Base-by-base conservation (phyloP, 164 flowering plant species). In the Liquidambar formosana region DNA sequence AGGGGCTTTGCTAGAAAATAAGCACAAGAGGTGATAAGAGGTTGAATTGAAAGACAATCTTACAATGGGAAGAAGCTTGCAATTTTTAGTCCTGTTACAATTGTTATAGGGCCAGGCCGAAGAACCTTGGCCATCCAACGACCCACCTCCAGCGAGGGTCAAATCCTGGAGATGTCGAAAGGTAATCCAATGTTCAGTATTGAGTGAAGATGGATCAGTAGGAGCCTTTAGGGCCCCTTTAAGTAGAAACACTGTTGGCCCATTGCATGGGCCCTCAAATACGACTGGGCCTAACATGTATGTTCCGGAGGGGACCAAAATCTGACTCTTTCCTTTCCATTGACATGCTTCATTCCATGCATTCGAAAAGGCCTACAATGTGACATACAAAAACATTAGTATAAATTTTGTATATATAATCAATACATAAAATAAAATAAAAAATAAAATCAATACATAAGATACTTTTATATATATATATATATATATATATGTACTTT, bases 331-430 rank as follows among this genome's bases (percentile, higher is more conserved):
- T 12, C 76, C 81, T n/a, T 12, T 22, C 56, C 43, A 59, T 19
- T 27, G 41, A 45, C 93, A 88, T 28, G 86, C 85, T 5, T 65
- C 74, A 0, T 64, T n/a, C n/a, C n/a, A n/a, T n/a, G n/a, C n/a
- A n/a, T n/a, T n/a, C n/a, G n/a, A n/a, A n/a, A n/a, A n/a, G n/a
- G n/a, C n/a, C n/a, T n/a, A n/a, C n/a, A n/a, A n/a, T n/a, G n/a
- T n/a, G n/a, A n/a, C n/a, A n/a, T n/a, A n/a, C n/a, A n/a, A n/a
- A n/a, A n/a, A n/a, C n/a, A n/a, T n/a, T n/a, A n/a, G n/a, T n/a
- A n/a, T n/a, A n/a, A n/a, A n/a, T n/a, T n/a, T n/a, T n/a, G n/a
- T n/a, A n/a, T n/a, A n/a, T n/a, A n/a, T n/a, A n/a, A n/a, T n/a
- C n/a, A n/a, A n/a, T n/a, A n/a, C n/a, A n/a, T n/a, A n/a, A n/a